phyloP scores from a whole-genome alignment of 768 basidiomycete genomes.

The Hericium rajendrae region DNA sequence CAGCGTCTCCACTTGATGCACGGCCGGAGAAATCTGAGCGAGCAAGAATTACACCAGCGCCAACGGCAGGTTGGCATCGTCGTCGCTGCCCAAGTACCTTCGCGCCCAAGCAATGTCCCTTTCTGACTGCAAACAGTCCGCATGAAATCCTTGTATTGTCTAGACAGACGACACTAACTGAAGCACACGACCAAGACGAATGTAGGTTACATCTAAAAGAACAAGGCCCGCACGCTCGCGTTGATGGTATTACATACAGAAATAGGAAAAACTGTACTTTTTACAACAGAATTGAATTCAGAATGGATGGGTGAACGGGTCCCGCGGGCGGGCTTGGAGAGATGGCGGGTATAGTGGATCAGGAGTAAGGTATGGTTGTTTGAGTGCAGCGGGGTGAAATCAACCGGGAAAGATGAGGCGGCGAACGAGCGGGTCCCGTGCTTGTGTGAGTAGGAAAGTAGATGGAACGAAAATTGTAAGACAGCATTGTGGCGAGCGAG shows the following conservation, averaged over 20 bases:
- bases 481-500: not conserved
- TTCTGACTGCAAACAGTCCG: too few relatives aligned
- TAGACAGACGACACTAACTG: too few relatives aligned
- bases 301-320: not conserved
- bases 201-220: not conserved
- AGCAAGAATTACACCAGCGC: too few relatives aligned
- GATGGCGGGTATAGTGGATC: not conserved
- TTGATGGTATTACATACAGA: not conserved
- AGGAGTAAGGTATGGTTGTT: not conserved
- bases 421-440: not conserved
- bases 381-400: not conserved
- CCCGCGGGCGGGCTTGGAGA: not conserved
- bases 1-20: too few relatives aligned
- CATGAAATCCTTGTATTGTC: too few relatives aligned
- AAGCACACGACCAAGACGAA: too few relatives aligned
- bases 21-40: too few relatives aligned
- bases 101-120: too few relatives aligned
- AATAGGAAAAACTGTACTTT: not conserved
- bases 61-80: too few relatives aligned
- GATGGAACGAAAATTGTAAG: not conserved
- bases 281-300: not conserved
- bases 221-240: not conserved
- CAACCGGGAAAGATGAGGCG: too few relatives aligned
- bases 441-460: not conserved
- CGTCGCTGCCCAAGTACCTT: too few relatives aligned